Evolutionary conservation across 768 basidiomycete genomes (phyloP).

Genomic region (Xerocomus brunneocitrinus): DNA sequence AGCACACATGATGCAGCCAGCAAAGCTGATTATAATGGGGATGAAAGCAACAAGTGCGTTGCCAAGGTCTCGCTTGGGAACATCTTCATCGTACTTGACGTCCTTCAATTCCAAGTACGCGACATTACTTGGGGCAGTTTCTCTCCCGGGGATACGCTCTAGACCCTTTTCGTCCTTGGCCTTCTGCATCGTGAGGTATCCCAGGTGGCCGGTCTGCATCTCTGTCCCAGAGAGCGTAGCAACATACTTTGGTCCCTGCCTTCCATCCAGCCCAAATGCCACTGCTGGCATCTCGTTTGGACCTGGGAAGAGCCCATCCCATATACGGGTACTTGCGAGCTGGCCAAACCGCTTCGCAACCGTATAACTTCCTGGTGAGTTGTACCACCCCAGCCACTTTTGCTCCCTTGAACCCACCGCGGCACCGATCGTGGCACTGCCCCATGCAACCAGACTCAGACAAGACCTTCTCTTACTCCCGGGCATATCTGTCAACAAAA

Average conservation of each 20-base stretch:
- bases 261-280: constrained; percentile 29
- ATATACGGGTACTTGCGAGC: constrained; percentile 25
- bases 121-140: constrained; percentile 17
- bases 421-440: constrained; percentile 19
- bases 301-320: constrained; percentile 33
- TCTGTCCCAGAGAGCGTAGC: constrained; percentile 26
- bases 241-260: constrained; percentile 24
- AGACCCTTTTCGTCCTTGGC: constrained; percentile 2
- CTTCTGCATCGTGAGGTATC: constrained; percentile 21
- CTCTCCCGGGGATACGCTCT: constrained; percentile 5
- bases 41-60: constrained; percentile 20
- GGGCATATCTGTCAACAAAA: constrained; percentile 51
- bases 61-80: neutral
- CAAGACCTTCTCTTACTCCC: constrained; percentile 34
- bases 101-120: constrained; percentile 22
- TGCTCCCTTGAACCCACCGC: constrained; percentile 10
- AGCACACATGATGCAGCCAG: constrained; percentile 24
- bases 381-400: constrained; percentile 35
- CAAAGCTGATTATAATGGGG: constrained; percentile 23
- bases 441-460: neutral
- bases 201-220: constrained; percentile 29
- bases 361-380: constrained; percentile 34
- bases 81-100: constrained; percentile 13
- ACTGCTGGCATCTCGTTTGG: constrained; percentile 23
- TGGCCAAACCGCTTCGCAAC: constrained; percentile 32